A percentile compares a stretch with the other conserved stretches of the same genome.
phyloP scores from a whole-genome alignment of 352 stramenopile species.

The Phytophthora melonis region DNA sequence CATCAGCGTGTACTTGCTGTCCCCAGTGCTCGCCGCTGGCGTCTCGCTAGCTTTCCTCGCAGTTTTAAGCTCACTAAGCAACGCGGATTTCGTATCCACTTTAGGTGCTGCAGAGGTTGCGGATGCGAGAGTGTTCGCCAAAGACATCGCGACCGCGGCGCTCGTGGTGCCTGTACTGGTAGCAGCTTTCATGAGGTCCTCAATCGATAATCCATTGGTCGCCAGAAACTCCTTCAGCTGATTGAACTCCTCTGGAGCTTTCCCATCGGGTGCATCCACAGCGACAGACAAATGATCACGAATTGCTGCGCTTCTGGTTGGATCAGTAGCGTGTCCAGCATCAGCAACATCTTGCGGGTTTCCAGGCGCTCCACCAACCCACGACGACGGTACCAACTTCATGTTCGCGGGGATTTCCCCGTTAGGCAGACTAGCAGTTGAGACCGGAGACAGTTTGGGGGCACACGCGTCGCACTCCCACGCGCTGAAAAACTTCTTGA shows the following conservation, averaged over 20 bases:
- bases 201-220: conserved; percentile 70
- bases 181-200: conserved; percentile 74
- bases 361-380: conserved; percentile 37
- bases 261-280: conserved; percentile 3
- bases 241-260: conserved; percentile 52
- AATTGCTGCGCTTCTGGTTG: not conserved
- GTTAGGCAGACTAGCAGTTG: not conserved
- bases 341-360: conserved; percentile 44
- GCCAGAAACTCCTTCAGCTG: conserved; percentile 71
- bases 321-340: not conserved
- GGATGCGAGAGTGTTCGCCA: conserved; percentile 24
- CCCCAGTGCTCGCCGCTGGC: conserved; percentile 6
- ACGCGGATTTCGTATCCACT: conserved; percentile 23
- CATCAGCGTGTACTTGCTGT: conserved; percentile 72
- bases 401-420: conserved; percentile 52
- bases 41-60: conserved; percentile 14
- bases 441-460: conserved; percentile 19
- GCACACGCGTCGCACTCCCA: conserved; percentile 78
- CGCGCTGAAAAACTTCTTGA: conserved; percentile 86
- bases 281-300: conserved; percentile 8
- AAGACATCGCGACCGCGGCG: conserved; percentile 12
- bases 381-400: conserved; percentile 56
- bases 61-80: conserved; percentile 29
- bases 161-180: conserved; percentile 58
- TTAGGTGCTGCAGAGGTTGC: conserved; percentile 8